These are phyloP conservation scores for Tolypocladium sp. DNA, from an alignment of 2,329 filamentous ascomycete species.

Conservation along the genomic window DNA sequence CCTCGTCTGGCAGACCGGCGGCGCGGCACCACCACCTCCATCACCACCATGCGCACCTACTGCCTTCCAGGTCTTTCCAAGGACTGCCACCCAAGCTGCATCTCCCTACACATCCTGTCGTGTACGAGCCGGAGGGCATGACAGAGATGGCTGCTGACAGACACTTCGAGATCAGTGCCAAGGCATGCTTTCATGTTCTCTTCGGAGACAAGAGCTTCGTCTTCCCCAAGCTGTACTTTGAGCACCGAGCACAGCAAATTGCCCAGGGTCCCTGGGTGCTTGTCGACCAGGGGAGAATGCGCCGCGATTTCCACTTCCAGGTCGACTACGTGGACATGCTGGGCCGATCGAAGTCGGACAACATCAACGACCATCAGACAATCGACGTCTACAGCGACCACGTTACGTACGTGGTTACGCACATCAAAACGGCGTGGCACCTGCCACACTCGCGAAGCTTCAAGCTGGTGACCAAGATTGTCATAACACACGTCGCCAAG, in stretches of 20 bases:
- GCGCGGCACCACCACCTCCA: constrained; percentile 19
- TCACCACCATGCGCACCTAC: constrained; percentile 13
- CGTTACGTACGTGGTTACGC: constrained; percentile 55
- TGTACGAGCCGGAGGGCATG: constrained; percentile 79
- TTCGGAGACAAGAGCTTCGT: constrained; percentile 95
- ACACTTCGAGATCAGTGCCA: constrained; percentile 83
- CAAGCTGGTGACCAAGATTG: constrained; percentile 77
- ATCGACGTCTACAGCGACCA: constrained; percentile 79
- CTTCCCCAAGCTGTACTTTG: constrained; percentile 84
- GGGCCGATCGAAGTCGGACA: constrained; percentile 48
- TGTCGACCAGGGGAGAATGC: constrained; percentile 60
- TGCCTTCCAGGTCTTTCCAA: constrained; percentile 20
- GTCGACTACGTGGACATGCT: constrained; percentile 60
- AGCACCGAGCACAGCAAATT: constrained; percentile 69
- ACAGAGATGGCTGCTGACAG: constrained; percentile 65
- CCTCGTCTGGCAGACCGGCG: constrained; percentile 27
- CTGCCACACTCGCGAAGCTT: constrained; percentile 74
- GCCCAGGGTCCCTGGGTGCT: constrained; percentile 79
- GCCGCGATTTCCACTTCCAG: constrained; percentile 72
- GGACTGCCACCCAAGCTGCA: constrained; percentile 61
- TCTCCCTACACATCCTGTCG: constrained; percentile 69
- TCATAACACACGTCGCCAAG: constrained; percentile 89
- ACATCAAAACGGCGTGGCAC: constrained; percentile 66
- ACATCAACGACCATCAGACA: constrained; percentile 73
- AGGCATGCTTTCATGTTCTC: constrained; percentile 89